phyloP scores from a whole-genome alignment of 2,329 filamentous ascomycete genomes.

The Golovinomyces cichoracearum region DNA sequence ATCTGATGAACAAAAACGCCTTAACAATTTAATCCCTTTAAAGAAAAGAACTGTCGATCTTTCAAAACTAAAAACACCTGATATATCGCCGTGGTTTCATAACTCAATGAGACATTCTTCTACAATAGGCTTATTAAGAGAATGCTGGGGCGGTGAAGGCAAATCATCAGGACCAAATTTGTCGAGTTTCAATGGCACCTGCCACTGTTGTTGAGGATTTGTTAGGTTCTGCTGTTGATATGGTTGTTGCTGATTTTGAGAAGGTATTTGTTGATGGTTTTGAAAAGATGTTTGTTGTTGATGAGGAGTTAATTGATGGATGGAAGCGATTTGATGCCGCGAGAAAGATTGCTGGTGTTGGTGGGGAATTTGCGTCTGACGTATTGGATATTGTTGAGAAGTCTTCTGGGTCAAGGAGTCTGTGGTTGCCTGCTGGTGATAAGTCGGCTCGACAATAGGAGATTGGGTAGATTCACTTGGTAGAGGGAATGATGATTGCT shows the following conservation, averaged over 20 bases:
- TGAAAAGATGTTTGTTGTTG: slow-evolving; percentile 9
- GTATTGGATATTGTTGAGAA: slow-evolving; percentile 11
- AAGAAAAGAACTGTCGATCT: no score
- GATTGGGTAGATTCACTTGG: not conserved
- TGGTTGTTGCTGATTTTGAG: slow-evolving; percentile 2
- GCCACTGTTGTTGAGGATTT: slow-evolving; percentile 19
- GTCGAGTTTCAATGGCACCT: slow-evolving; percentile 17
- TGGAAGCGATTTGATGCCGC: slow-evolving; percentile 9
- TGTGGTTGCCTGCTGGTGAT: not conserved
- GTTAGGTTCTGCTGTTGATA: slow-evolving; percentile 24
- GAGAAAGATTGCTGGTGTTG: slow-evolving; percentile 11
- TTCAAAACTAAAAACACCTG: no score
- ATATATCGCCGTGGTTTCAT: slow-evolving; percentile 16
- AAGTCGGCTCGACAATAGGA: not conserved
- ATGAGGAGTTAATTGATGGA: slow-evolving; percentile 12
- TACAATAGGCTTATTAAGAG: slow-evolving; percentile 24
- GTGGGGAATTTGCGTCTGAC: slow-evolving; percentile 17
- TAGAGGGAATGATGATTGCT: not conserved
- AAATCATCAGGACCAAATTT: slow-evolving; percentile 35
- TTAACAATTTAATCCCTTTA: no score
- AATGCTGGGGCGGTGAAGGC: slow-evolving; percentile 37
- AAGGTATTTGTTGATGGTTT: slow-evolving; percentile 6
- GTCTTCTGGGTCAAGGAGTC: slow-evolving; percentile 12
- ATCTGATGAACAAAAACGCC: no score
- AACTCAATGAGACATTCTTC: slow-evolving; percentile 66